These are phyloP conservation scores for Suhomyces wounanorum DNA, from an alignment of 1,139 yeast species.

Conservation along the genomic window DNA sequence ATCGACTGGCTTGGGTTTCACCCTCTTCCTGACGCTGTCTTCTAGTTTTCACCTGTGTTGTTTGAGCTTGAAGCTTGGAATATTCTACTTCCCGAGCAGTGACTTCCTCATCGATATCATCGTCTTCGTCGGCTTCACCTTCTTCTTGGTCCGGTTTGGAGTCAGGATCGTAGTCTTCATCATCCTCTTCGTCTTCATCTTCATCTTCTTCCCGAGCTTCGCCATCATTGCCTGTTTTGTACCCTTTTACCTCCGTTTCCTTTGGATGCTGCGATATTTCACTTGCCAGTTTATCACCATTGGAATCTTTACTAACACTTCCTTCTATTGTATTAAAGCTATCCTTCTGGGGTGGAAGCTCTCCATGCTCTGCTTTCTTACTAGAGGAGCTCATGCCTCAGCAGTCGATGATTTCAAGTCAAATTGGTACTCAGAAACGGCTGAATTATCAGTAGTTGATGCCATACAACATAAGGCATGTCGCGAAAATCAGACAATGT, in stretches of 20 bases:
- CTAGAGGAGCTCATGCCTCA: background rate
- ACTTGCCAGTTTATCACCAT: too few species aligned
- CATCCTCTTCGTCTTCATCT: constrained; percentile 49
- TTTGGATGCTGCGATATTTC: background rate
- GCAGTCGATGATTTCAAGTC: background rate
- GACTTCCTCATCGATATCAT: constrained; percentile 21
- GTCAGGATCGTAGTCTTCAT: constrained; percentile 66
- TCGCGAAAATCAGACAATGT: background rate
- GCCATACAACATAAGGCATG: background rate
- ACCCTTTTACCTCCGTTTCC: background rate
- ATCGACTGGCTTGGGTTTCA: constrained; percentile 11
- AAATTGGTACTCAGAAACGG: background rate
- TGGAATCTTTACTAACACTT: too few species aligned
- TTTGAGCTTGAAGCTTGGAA: constrained; percentile 33
- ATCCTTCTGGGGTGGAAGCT: too few species aligned
- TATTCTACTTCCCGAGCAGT: constrained; percentile 35
- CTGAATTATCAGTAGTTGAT: background rate
- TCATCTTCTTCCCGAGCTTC: constrained; percentile 13
- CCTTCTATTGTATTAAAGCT: too few species aligned
- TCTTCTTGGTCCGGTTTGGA: constrained; percentile 38
- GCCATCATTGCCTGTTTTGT: background rate
- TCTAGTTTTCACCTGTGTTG: constrained; percentile 42
- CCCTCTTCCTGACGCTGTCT: constrained; percentile 31
- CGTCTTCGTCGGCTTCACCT: constrained; percentile 26
- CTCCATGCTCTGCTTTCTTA: background rate